Percentiles rank a stretch among this genome's conserved stretches.
phyloP scores from a whole-genome alignment of 2,329 filamentous ascomycete species.

The Phialophora chinensis region DNA sequence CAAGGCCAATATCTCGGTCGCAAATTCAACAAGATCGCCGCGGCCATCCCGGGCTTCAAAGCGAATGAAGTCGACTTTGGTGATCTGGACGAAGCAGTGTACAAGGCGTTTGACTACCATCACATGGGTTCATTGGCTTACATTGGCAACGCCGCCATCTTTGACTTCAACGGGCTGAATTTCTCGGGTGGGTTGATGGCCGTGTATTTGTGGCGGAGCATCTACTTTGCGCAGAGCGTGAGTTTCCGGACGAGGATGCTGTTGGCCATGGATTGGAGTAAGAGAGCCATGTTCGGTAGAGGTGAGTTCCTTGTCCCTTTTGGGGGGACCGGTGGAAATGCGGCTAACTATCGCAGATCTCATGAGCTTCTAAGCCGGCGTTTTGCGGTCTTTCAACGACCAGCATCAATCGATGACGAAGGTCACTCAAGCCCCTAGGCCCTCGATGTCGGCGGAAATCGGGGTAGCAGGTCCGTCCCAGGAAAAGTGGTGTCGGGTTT shows the following conservation, averaged over 20 bases:
- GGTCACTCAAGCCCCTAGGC: too few species aligned
- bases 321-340: not conserved
- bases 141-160: slow-evolving; percentile 93
- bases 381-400: not conserved
- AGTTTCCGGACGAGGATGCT: slow-evolving; percentile 86
- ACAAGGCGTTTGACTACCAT: slow-evolving; percentile 92
- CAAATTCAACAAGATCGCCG: slow-evolving; percentile 91
- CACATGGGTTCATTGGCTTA: slow-evolving; percentile 93
- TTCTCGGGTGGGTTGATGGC: slow-evolving; percentile 84
- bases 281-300: slow-evolving; percentile 91
- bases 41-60: slow-evolving; percentile 73
- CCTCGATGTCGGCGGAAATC: too few species aligned
- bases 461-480: too few species aligned
- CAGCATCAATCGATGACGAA: not conserved
- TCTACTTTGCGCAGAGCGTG: slow-evolving; percentile 98
- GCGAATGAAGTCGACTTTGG: slow-evolving; percentile 85
- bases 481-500: too few species aligned
- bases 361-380: slow-evolving; percentile 33
- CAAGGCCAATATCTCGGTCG: slow-evolving; percentile 90
- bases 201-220: slow-evolving; percentile 93
- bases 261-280: slow-evolving; percentile 98
- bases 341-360: slow-evolving; percentile 29
- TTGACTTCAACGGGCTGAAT: slow-evolving; percentile 85
- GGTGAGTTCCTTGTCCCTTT: slow-evolving; percentile 64
- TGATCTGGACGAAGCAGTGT: slow-evolving; percentile 88